Evolutionary conservation across 2,329 filamentous ascomycete genomes (phyloP).

Genomic region (Clonostachys sp.): DNA sequence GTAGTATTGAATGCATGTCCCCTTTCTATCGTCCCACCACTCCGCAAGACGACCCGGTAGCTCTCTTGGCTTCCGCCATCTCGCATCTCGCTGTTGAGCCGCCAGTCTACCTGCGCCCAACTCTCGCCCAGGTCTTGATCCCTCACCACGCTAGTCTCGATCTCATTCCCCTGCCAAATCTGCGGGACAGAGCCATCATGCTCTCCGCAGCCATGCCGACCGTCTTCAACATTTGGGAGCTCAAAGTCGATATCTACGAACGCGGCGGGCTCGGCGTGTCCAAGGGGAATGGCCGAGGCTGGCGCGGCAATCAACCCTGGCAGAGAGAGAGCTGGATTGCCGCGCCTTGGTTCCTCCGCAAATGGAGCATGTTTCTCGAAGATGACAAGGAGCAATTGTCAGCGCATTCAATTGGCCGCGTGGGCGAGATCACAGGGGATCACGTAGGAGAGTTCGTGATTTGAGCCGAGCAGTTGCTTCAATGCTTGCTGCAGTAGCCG

Average conservation of each 20-base stretch:
- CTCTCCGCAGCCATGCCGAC: slow-evolving; percentile 12
- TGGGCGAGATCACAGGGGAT: no score
- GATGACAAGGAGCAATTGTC: slow-evolving; percentile 8
- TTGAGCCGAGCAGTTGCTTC: no score
- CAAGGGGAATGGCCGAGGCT: not conserved
- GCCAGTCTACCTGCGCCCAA: slow-evolving; percentile 12
- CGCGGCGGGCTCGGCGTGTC: slow-evolving; percentile 8
- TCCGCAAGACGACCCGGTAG: not conserved
- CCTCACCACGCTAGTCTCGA: slow-evolving; percentile 16
- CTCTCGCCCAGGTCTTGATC: slow-evolving; percentile 14
- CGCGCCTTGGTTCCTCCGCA: slow-evolving; percentile 16
- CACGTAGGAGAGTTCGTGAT: no score
- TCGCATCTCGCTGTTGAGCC: not conserved
- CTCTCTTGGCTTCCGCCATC: slow-evolving; percentile 2
- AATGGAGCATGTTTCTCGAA: slow-evolving; percentile 14
- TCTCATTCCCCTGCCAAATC: slow-evolving; percentile 13
- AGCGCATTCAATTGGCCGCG: no score
- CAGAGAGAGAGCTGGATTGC: slow-evolving; percentile 18
- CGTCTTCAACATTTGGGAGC: slow-evolving; percentile 12
- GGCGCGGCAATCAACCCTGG: slow-evolving; percentile 11
- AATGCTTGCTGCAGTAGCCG: no score
- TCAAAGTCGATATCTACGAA: slow-evolving; percentile 16
- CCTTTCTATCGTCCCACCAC: slow-evolving; percentile 14
- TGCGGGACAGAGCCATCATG: slow-evolving; percentile 16
- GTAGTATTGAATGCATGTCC: slow-evolving; percentile 7